phyloP scores from a whole-genome alignment of 495 filamentous ascomycete species.

The Stereocaulon alpinum region DNA sequence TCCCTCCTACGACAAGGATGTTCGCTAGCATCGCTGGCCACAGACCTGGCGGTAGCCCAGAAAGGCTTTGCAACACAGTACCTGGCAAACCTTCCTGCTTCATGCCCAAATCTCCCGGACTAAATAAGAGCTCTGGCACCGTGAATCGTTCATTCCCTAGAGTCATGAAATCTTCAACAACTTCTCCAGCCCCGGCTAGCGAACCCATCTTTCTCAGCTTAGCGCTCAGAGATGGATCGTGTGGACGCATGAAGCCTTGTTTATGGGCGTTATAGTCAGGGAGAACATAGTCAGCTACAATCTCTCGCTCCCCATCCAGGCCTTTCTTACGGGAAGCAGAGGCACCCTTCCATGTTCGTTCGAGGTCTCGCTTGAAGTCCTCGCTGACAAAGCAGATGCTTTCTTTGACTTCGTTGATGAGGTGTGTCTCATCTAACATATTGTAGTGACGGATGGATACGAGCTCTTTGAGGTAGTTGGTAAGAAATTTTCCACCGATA shows the following conservation, averaged over 20 bases:
- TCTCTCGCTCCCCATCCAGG: constrained; percentile 46
- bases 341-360: constrained; percentile 68
- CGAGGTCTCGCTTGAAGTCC: constrained; percentile 70
- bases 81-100: constrained; percentile 74
- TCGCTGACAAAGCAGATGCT: constrained; percentile 71
- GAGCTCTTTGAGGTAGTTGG: constrained; percentile 87
- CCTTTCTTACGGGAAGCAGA: constrained; percentile 22
- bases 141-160: constrained; percentile 85
- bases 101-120: constrained; percentile 76
- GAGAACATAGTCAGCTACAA: constrained; percentile 85
- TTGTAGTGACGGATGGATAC: constrained; percentile 87
- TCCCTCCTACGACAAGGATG: constrained; percentile 82
- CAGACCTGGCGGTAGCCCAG: constrained; percentile 61
- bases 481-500: constrained; percentile 84
- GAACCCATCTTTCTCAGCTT: constrained; percentile 50
- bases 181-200: constrained; percentile 42
- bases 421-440: constrained; percentile 82
- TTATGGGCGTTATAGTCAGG: constrained; percentile 75
- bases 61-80: constrained; percentile 68
- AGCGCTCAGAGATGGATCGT: constrained; percentile 53
- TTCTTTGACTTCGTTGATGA: constrained; percentile 96
- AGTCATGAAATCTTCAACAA: constrained; percentile 71
- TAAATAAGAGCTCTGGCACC: constrained; percentile 84
- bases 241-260: constrained; percentile 64
- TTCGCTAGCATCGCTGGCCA: constrained; percentile 77